Evolutionary conservation across 2,329 filamentous ascomycete genomes (phyloP), one percentile per base, ranked within the genome.

Genomic region (Helminthosporium solani): DNA sequence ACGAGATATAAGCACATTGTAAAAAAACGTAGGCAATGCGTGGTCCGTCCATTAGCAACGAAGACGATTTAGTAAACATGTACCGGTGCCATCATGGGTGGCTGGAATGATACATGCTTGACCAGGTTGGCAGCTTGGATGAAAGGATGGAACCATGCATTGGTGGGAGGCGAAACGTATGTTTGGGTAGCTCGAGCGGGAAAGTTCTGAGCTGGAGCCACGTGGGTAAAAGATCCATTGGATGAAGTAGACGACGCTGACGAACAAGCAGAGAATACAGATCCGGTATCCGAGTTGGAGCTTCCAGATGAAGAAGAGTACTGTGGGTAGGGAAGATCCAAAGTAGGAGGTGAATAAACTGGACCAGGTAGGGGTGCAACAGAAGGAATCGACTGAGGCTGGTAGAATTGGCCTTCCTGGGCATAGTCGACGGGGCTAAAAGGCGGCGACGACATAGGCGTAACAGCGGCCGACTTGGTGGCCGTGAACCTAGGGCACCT

Each of bases 401-500:
- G 65, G 44, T 47, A 67, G 57, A 58, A 66, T 16, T 56, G 50
- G 41, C 52, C 56, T 41, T 64, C 61, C 52, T 57, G 52, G 42
- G 53, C 41, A 52, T 71, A 68, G 45, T 71, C 68, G 31, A 69
- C 63, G 7, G 74, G 72, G 41, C 63, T 66, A 57, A 73, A 72
- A n/a, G 70, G 69, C 40, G 73, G 73, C 36, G 72, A 73, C n/a
- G 70, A 64, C 36, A 73, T 63, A 11, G 73, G 67, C 14, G 67
- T 63, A 9, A 75, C 69, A 15, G 72, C 61, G 56, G 55, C 73
- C 50, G 63, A 68, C 65, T 68, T 73, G 50, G 55, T 75, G 48
- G 67, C 73, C 19, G 86, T 95, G 70, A 96, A 90, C 54, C 78
- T 77, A 25, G 85, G 77, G 76, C 91, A 96, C 53, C 83, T 79